Conservation (phyloP, 2,329 filamentous ascomycete genomes). For the Diplodia corticola region DNA sequence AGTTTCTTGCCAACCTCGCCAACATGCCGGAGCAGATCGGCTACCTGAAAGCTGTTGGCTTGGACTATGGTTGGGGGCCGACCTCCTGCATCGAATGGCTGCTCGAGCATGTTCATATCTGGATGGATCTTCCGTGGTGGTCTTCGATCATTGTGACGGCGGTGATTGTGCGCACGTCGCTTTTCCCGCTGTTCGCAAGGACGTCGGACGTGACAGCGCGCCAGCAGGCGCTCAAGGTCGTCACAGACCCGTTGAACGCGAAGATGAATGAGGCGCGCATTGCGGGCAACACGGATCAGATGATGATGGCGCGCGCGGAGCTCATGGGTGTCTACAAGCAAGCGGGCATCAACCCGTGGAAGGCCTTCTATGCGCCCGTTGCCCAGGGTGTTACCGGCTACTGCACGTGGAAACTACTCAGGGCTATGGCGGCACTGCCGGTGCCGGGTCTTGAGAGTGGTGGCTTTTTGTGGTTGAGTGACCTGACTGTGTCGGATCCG, state of each 20-base stretch:
- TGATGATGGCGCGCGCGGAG: constrained; percentile 45
- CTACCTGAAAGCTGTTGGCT: constrained; percentile 76
- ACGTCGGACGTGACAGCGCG: constrained; percentile 64
- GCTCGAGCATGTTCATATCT: constrained; percentile 82
- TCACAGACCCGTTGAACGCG: constrained; percentile 57
- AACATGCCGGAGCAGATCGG: constrained; percentile 74
- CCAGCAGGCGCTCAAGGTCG: constrained; percentile 61
- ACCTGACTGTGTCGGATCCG: constrained; percentile 76
- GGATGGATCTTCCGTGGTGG: constrained; percentile 77
- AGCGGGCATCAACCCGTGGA: constrained; percentile 56
- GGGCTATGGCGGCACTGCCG: constrained; percentile 73
- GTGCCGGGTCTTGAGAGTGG: constrained; percentile 75
- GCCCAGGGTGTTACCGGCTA: constrained; percentile 70
- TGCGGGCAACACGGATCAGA: constrained; percentile 47
- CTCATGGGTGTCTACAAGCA: constrained; percentile 54
- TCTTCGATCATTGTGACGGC: constrained; percentile 68
- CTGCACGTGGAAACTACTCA: constrained; percentile 76
- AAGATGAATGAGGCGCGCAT: constrained; percentile 52
- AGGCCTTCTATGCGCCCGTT: constrained; percentile 56
- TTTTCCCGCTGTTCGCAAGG: constrained; percentile 66
- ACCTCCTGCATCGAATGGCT: constrained; percentile 71
- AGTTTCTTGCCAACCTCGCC: constrained; percentile 42
- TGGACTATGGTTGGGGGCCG: constrained; percentile 85
- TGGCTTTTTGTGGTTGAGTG: constrained; percentile 73
- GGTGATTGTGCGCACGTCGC: constrained; percentile 61